Base-by-base conservation (phyloP, 305 asterid genomes). In the Solanum hybrid region DNA sequence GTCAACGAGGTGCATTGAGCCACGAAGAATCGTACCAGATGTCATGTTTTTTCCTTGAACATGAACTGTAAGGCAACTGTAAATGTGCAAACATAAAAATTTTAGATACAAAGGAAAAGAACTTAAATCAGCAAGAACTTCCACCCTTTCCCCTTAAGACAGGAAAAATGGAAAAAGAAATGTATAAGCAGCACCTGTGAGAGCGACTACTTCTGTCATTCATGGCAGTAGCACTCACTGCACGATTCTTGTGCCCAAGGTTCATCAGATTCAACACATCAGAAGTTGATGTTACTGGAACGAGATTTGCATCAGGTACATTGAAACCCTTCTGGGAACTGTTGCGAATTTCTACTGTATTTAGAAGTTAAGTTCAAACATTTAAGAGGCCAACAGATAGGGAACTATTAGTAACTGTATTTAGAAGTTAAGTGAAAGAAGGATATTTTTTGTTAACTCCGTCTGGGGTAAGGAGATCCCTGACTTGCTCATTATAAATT, bases 1-100 rank as follows among this genome's bases (percentile, higher is more conserved):
- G 91, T 97, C 99, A 86, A 97, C 99, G 29, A 97, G 93, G 94
- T 97, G 99, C 99, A 97, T 93, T 88, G 98, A 94, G 66, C 99
- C 99, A 37, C 95, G 97, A 84, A 93, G 93, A 84, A 93, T 34
- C 9, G 97, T 79, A 82, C 98, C 97, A 29, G 99, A 94, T 7
- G 98, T 90, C 93, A 96, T 78, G 88, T 96, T 96, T 94, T 91
- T 96, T 91, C 99, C 99, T 92, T 95, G 96, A 91, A 97, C 98
- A 90, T 96, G 99, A 93, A 97, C 99, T 26, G 98, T 96, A 79
- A 97, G 93, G 90, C 98, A 97, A 91, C 99, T 96, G 96, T 94
- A 94, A 32, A 90, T 89, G 24, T 81, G 86, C 69, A 84, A 84
- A 51, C 20, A 84, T 46, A 64, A 35, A 56, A 64, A 22, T 13